Percentiles rank a stretch among this genome's conserved stretches.
phyloP scores from a whole-genome alignment of 345 rosid species.

The Moringa oleifera region DNA sequence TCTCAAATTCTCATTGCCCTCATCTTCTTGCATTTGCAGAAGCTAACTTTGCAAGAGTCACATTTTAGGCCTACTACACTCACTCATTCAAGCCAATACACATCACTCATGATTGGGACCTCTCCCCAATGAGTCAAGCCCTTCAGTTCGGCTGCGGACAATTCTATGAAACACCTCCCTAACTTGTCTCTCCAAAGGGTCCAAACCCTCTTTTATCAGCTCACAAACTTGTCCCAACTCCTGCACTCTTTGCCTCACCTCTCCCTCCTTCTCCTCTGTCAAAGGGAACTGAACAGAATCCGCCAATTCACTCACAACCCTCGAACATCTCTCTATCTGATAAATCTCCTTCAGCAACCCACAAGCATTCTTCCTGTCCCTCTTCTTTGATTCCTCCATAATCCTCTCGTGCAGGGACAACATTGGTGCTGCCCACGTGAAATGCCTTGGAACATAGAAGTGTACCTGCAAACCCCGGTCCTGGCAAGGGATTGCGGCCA shows the following conservation, averaged over 20 bases:
- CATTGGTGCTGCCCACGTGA: constrained; percentile 60
- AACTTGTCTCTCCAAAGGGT: constrained; percentile 79
- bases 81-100: not conserved
- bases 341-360: constrained; percentile 85
- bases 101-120: constrained; percentile 25
- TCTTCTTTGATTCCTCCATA: constrained; percentile 69
- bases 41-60: constrained; percentile 9
- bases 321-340: constrained; percentile 57
- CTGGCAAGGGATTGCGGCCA: constrained; percentile 96
- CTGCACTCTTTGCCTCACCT: constrained; percentile 53
- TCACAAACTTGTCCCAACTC: constrained; percentile 54
- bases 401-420: constrained; percentile 64
- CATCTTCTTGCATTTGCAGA: constrained; percentile 8
- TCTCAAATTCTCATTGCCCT: not conserved
- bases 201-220: constrained; percentile 54
- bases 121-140: constrained; percentile 61
- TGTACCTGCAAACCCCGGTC: constrained; percentile 88
- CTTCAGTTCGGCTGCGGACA: constrained; percentile 73
- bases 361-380: constrained; percentile 68
- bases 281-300: constrained; percentile 73
- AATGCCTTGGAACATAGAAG: constrained; percentile 64
- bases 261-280: constrained; percentile 46
- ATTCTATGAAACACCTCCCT: constrained; percentile 82
- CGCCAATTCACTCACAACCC: constrained; percentile 55
- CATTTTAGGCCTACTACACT: constrained; percentile 6